A percentile compares a stretch with the other conserved stretches of the same genome.
These are phyloP conservation scores for Pichia deserticola DNA, from an alignment of 805 yeast species.

Conservation along the genomic window DNA sequence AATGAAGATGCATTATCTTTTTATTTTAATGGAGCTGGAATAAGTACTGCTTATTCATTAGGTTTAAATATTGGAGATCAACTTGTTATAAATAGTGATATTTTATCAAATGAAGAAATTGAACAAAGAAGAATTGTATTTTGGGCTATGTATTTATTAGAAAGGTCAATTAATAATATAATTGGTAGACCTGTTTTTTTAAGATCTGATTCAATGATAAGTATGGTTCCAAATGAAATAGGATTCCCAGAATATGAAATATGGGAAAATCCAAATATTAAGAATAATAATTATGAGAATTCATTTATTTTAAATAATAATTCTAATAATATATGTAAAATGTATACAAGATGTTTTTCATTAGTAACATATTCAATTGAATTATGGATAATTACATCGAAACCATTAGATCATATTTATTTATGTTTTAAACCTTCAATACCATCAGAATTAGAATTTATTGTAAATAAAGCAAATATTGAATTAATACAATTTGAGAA, in stretches of 20 bases:
- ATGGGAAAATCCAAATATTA: neutral
- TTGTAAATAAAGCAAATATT: neutral
- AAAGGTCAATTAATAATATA: neutral
- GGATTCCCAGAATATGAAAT: neutral
- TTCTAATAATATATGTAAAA: neutral
- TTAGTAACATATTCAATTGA: neutral
- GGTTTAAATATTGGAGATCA: neutral
- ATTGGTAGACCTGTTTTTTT: neutral
- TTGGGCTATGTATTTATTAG: neutral
- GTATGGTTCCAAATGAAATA: neutral
- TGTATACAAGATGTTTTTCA: neutral
- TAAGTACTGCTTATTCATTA: neutral
- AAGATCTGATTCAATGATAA: neutral
- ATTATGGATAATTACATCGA: neutral
- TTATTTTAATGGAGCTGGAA: neutral
- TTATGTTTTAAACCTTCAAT: neutral
- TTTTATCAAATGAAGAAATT: neutral
- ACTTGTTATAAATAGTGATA: neutral
- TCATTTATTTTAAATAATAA: too few species aligned
- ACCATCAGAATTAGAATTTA: neutral
- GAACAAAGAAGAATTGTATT: neutral
- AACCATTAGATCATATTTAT: neutral
- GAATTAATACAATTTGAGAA: neutral
- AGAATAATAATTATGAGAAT: too few species aligned
- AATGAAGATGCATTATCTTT: neutral